Conservation (phyloP, 306 rosid species). For the Quercus suber region DNA sequence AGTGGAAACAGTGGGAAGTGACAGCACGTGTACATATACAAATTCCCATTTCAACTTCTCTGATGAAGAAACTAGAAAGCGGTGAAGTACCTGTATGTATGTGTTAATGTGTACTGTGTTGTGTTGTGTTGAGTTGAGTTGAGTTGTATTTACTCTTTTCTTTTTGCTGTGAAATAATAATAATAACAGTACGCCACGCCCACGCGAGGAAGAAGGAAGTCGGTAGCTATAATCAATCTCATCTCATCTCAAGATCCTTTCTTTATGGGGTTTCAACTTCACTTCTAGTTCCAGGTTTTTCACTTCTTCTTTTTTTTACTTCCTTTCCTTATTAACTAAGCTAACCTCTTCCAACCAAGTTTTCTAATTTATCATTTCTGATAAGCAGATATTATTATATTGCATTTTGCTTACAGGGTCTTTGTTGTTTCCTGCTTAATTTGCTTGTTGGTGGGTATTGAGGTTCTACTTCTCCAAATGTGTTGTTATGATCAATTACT, state of each 20-base stretch:
- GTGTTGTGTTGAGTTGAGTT: no score
- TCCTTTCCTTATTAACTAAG: conserved; percentile 20
- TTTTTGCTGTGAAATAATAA: no score
- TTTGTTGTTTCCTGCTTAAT: neutral
- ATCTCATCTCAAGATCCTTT: neutral
- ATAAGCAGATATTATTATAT: neutral
- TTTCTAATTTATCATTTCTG: neutral
- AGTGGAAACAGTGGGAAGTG: no score
- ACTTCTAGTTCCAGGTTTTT: neutral
- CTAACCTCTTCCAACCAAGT: neutral
- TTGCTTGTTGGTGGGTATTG: conserved; percentile 23
- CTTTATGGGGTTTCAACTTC: conserved; percentile 18
- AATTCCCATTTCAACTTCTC: no score
- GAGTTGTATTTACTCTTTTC: no score
- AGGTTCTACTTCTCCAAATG: conserved; percentile 1
- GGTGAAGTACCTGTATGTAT: no score
- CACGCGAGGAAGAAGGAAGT: neutral
- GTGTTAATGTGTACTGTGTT: no score
- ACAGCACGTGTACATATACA: no score
- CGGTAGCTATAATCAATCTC: neutral
- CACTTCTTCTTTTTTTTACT: neutral
- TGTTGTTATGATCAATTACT: conserved; percentile 22
- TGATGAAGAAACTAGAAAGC: no score
- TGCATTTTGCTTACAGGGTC: neutral
- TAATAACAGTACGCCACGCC: neutral